Conservation (phyloP, 805 yeast genomes). For the Candida yuanshanica region DNA sequence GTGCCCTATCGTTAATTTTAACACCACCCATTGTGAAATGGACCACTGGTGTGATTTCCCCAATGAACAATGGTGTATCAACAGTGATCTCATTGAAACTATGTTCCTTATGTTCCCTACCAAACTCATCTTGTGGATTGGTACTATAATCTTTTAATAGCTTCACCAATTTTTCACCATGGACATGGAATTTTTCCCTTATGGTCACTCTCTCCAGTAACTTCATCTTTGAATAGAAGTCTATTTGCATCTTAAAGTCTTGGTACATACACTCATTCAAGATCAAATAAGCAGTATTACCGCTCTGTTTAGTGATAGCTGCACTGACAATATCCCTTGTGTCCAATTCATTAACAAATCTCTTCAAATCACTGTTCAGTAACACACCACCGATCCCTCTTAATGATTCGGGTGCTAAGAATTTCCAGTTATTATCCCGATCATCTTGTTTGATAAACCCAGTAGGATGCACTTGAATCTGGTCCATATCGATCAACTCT, state of each 20-base stretch:
- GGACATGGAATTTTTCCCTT: slow-evolving; percentile 23
- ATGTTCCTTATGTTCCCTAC: slow-evolving; percentile 30
- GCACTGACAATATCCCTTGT: slow-evolving; percentile 50
- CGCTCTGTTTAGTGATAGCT: slow-evolving; percentile 30
- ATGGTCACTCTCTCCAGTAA: slow-evolving; percentile 27
- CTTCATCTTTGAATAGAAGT: slow-evolving; percentile 41
- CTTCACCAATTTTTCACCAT: slow-evolving; percentile 20
- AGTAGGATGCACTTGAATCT: slow-evolving; percentile 58
- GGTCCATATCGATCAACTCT: slow-evolving; percentile 48
- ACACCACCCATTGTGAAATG: slow-evolving; percentile 71
- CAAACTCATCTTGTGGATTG: slow-evolving; percentile 26
- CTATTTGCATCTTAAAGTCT: slow-evolving; percentile 43
- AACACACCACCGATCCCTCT: slow-evolving; percentile 57
- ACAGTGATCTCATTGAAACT: slow-evolving; percentile 24
- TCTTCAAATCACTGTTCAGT: slow-evolving; percentile 33
- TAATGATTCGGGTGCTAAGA: slow-evolving; percentile 54
- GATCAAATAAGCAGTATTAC: slow-evolving; percentile 29
- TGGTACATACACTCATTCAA: slow-evolving; percentile 40
- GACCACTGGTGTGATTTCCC: slow-evolving; percentile 53
- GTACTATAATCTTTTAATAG: slow-evolving; percentile 17
- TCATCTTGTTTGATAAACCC: slow-evolving; percentile 46
- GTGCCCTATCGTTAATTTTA: slow-evolving; percentile 42
- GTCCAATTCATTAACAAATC: slow-evolving; percentile 49
- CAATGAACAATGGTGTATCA: slow-evolving; percentile 35
- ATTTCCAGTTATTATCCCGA: slow-evolving; percentile 39